Evolutionary conservation across 208 protist genomes (phyloP).

Genomic region (Trypanosoma mega): DNA sequence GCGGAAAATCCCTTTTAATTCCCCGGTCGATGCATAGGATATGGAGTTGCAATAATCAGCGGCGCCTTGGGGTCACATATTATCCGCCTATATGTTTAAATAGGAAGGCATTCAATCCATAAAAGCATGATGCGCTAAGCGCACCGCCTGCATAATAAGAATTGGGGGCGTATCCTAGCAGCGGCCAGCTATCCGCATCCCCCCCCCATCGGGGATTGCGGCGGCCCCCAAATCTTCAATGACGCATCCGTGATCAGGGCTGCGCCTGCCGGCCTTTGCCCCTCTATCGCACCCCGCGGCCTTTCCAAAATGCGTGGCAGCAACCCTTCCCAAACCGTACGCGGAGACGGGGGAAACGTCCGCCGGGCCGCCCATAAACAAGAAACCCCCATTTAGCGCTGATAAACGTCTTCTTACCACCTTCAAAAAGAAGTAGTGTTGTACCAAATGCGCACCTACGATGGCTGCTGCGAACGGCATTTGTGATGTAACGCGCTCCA

Average conservation of each 20-base stretch:
- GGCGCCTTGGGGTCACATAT: background rate
- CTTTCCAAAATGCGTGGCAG: background rate
- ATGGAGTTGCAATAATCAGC: background rate
- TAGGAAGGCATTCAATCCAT: too few species aligned
- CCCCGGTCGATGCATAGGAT: background rate
- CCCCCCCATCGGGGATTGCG: conserved; percentile 3
- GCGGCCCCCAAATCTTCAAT: conserved; percentile 14
- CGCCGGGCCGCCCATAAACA: background rate
- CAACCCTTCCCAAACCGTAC: background rate
- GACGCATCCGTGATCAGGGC: conserved; percentile 21
- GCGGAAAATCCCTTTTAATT: background rate
- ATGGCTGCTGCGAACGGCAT: conserved; percentile 3
- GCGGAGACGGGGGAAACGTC: background rate
- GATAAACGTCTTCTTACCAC: background rate
- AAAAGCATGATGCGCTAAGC: conserved; percentile 1
- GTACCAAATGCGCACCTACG: background rate
- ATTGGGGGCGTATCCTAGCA: conserved; percentile 3
- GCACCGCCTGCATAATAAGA: conserved; percentile 20
- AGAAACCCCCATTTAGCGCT: background rate
- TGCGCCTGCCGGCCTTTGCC: background rate
- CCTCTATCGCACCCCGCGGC: too few species aligned
- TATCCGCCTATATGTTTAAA: background rate
- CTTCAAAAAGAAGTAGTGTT: conserved; percentile 2
- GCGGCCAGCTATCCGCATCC: background rate
- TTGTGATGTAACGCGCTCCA: background rate